Conservation (phyloP, 805 yeast genomes). For the Saturnispora dispora region DNA sequence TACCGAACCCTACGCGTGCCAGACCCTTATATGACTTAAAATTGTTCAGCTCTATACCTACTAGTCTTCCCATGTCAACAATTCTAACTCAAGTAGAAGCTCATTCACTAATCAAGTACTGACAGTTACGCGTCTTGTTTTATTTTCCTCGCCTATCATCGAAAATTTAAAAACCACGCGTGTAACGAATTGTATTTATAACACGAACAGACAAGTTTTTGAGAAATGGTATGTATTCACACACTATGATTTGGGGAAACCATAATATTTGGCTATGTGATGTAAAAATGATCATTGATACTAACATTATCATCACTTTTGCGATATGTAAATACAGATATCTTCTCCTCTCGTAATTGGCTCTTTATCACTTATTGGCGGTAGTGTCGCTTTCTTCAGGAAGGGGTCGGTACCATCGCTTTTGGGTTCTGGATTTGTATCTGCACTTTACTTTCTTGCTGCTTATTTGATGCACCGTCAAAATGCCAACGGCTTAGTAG, state of each 20-base stretch:
- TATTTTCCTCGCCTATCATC: not conserved
- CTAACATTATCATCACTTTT: not conserved
- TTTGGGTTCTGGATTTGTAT: constrained; percentile 60
- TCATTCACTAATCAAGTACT: not conserved
- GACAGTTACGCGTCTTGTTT: not conserved
- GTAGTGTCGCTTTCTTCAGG: constrained; percentile 31
- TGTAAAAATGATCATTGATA: not conserved
- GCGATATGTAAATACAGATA: not conserved
- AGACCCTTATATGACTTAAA: constrained; percentile 87
- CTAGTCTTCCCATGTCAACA: constrained; percentile 60
- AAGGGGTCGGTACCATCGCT: constrained; percentile 75
- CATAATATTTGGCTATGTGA: not conserved
- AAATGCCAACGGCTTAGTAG: constrained; percentile 71
- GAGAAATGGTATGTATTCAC: not conserved
- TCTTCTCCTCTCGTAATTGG: constrained; percentile 11
- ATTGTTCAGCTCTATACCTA: constrained; percentile 70
- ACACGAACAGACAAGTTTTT: not conserved
- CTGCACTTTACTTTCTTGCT: constrained; percentile 53
- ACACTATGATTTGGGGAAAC: too few species aligned
- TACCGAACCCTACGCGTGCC: constrained; percentile 72
- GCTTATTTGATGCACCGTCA: constrained; percentile 69
- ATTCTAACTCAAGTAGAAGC: not conserved
- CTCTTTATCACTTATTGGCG: constrained; percentile 24
- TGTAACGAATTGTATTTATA: not conserved
- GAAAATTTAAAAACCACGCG: not conserved